Evolutionary conservation across 1,284 basidiomycete species (phyloP).

Genomic region (Xanthoconium separans): DNA sequence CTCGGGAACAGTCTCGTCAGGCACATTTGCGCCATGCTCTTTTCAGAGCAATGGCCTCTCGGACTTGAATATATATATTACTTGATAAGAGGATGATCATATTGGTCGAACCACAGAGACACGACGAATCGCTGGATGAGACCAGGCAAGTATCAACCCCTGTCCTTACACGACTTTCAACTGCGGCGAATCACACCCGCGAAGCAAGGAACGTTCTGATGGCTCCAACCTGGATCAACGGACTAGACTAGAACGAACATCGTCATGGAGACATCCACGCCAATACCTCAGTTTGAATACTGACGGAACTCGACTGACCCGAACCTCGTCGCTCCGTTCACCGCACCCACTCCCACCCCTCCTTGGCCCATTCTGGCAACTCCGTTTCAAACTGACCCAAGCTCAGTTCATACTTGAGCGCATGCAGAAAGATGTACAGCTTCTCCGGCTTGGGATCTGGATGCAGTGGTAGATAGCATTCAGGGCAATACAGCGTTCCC

Average conservation of each 20-base stretch:
- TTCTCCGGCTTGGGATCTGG: constrained; percentile 89
- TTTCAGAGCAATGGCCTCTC: too few species aligned
- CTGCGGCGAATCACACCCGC: neutral
- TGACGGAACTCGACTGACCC: neutral
- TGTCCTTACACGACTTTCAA: too few species aligned
- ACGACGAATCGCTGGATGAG: too few species aligned
- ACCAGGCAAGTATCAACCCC: too few species aligned
- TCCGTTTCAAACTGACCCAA: constrained; percentile 73
- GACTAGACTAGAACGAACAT: neutral
- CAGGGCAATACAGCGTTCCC: constrained; percentile 65
- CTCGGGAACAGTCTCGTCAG: too few species aligned
- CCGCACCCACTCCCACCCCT: constrained; percentile 65
- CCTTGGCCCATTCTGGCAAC: constrained; percentile 71
- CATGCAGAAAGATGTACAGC: constrained; percentile 93
- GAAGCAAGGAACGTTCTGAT: neutral
- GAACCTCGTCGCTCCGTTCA: constrained; percentile 2
- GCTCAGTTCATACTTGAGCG: constrained; percentile 77
- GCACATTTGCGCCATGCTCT: too few species aligned
- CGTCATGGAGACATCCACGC: neutral
- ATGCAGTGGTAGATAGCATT: constrained; percentile 87
- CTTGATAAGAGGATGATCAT: too few species aligned
- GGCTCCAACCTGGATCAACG: neutral
- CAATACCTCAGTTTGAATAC: neutral
- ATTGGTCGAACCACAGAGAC: too few species aligned
- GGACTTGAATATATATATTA: too few species aligned